phyloP scores from a whole-genome alignment of 2,329 filamentous ascomycete genomes.

The Xylaria sp. region DNA sequence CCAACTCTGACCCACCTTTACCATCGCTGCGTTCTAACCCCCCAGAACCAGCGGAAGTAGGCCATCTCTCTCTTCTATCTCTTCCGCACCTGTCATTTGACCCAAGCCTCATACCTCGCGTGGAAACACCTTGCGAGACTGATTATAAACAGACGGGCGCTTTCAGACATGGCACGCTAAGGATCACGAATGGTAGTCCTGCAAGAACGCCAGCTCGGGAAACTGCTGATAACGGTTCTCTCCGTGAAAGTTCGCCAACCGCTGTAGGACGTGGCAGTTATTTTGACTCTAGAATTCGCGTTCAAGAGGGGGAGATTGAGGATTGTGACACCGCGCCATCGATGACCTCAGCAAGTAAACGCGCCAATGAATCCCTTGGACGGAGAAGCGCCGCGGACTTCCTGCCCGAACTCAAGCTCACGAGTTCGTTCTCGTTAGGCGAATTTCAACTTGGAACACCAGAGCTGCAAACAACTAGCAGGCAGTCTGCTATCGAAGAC shows the following conservation, averaged over 20 bases:
- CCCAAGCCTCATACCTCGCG: constrained; percentile 43
- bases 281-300: constrained; percentile 19
- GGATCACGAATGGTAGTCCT: constrained; percentile 68
- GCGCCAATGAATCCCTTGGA: background rate
- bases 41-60: constrained; percentile 25
- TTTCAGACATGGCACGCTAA: constrained; percentile 66
- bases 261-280: constrained; percentile 9
- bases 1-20: constrained; percentile 33
- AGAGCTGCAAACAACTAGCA: constrained; percentile 52
- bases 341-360: background rate
- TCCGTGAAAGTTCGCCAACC: background rate
- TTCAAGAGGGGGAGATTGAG: background rate
- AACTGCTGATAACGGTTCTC: constrained; percentile 7
- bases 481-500: constrained; percentile 55
- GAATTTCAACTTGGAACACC: constrained; percentile 40
- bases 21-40: constrained; percentile 34
- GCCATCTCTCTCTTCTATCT: constrained; percentile 22
- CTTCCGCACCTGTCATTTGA: constrained; percentile 36
- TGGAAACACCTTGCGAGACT: constrained; percentile 57
- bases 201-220: constrained; percentile 47
- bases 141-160: constrained; percentile 66
- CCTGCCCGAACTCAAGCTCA: constrained; percentile 38
- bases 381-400: constrained; percentile 11
- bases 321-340: background rate
- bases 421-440: constrained; percentile 45